phyloP scores from a whole-genome alignment of 2,329 filamentous ascomycete species.

The Chaetomium olivaceum region DNA sequence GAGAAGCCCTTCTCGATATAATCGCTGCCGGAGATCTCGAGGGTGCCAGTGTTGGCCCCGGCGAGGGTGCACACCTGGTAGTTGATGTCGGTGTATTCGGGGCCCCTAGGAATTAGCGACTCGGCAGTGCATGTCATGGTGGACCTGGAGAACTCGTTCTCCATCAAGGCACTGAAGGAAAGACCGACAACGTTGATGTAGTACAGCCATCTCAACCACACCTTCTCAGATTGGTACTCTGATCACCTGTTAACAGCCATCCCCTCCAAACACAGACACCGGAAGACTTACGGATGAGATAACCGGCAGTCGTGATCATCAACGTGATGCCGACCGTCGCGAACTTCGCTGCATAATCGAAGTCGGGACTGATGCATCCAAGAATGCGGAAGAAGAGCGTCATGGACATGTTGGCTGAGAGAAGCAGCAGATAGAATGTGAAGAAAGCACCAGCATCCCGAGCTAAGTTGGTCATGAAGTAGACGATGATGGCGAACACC shows the following conservation, averaged over 20 bases:
- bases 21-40: conserved; percentile 61
- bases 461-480: conserved; percentile 73
- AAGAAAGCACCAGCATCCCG: conserved; percentile 77
- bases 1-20: conserved; percentile 71
- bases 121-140: conserved; percentile 67
- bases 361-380: conserved; percentile 74
- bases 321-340: conserved; percentile 77
- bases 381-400: conserved; percentile 76
- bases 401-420: conserved; percentile 70
- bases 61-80: conserved; percentile 80
- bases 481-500: conserved; percentile 72
- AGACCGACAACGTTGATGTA: conserved; percentile 75
- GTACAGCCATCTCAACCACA: conserved; percentile 84
- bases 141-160: conserved; percentile 76
- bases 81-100: conserved; percentile 67
- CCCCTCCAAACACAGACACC: neutral
- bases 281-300: conserved; percentile 61
- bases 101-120: conserved; percentile 70
- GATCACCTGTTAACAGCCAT: conserved; percentile 4
- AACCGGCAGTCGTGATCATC: conserved; percentile 80
- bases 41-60: conserved; percentile 67
- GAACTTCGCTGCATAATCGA: conserved; percentile 83
- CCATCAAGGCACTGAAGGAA: conserved; percentile 76
- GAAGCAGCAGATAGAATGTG: conserved; percentile 70
- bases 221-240: conserved; percentile 50